Conservation (phyloP, 768 basidiomycete species). For the Amanita phalloides region DNA sequence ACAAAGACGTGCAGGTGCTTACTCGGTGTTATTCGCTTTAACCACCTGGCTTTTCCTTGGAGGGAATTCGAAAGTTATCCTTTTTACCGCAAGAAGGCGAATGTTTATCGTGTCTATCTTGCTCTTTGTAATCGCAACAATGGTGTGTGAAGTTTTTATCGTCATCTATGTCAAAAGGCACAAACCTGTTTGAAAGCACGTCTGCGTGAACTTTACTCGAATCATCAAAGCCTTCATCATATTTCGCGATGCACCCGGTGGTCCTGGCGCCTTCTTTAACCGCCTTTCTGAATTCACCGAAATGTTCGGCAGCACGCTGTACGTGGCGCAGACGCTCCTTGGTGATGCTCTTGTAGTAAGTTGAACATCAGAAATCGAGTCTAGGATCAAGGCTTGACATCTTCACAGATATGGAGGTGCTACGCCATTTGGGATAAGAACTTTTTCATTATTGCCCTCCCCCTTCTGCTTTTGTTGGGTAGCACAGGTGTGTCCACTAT, state of each 20-base stretch:
- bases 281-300: slow-evolving; percentile 19
- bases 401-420: slow-evolving; percentile 17
- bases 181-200: slow-evolving; percentile 13
- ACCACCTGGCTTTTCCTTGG: slow-evolving; percentile 16
- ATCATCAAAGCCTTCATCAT: slow-evolving; percentile 21
- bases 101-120: slow-evolving; percentile 18
- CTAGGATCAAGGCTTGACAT: not conserved
- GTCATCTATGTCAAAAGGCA: not conserved
- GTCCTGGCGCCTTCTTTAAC: slow-evolving; percentile 17
- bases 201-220: slow-evolving; percentile 20
- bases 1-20: slow-evolving; percentile 11
- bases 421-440: slow-evolving; percentile 21
- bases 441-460: slow-evolving; percentile 13
- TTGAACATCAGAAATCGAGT: no score
- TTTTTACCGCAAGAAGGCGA: slow-evolving; percentile 12
- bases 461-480: slow-evolving; percentile 16
- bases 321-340: slow-evolving; percentile 21
- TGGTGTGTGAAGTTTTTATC: slow-evolving; percentile 9
- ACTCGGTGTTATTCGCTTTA: slow-evolving; percentile 15
- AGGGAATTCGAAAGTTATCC: slow-evolving; percentile 7
- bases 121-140: slow-evolving; percentile 19
- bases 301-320: slow-evolving; percentile 20
- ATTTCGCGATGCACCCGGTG: slow-evolving; percentile 11
- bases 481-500: slow-evolving; percentile 10
- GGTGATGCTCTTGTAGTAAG: slow-evolving; percentile 21